Percentiles rank a stretch among this genome's conserved stretches.
Evolutionary conservation across 2,329 filamentous ascomycete species (phyloP).

Genomic region (Dothistroma septosporum): DNA sequence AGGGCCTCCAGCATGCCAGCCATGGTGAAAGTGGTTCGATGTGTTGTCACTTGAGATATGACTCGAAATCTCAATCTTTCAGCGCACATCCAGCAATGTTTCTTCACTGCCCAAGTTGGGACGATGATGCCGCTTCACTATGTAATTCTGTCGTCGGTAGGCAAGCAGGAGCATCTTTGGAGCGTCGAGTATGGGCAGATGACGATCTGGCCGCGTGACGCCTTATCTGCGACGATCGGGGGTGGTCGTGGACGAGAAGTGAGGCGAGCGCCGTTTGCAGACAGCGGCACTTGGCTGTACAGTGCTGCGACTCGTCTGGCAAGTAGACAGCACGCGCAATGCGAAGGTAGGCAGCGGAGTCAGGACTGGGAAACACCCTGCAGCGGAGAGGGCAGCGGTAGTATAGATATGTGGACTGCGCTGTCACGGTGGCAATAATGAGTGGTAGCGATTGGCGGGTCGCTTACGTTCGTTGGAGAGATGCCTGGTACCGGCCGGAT

Average conservation of each 20-base stretch:
- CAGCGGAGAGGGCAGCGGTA: neutral
- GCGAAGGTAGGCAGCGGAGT: neutral
- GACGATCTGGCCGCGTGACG: slow-evolving; percentile 9
- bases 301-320: slow-evolving; percentile 6
- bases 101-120: slow-evolving; percentile 18
- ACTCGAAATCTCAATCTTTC: slow-evolving; percentile 9
- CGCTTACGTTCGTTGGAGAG: slow-evolving; percentile 2
- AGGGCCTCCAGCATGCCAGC: slow-evolving; percentile 22
- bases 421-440: slow-evolving; percentile 12
- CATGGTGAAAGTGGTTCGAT: slow-evolving; percentile 8
- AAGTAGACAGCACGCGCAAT: neutral
- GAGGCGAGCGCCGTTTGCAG: slow-evolving; percentile 12
- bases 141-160: slow-evolving; percentile 26
- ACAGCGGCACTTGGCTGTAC: slow-evolving; percentile 6
- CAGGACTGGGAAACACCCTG: slow-evolving; percentile 15
- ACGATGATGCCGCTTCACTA: slow-evolving; percentile 31
- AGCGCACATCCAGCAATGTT: slow-evolving; percentile 24
- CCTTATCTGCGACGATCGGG: slow-evolving; percentile 15
- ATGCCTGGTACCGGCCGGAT: slow-evolving; percentile 1
- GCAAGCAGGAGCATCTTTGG: slow-evolving; percentile 31
- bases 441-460: slow-evolving; percentile 10
- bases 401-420: slow-evolving; percentile 1
- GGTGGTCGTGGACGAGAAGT: slow-evolving; percentile 2
- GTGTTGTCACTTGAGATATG: neutral
- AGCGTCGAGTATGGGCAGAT: slow-evolving; percentile 10